Conservation (phyloP, 768 basidiomycete genomes). For the Tylopilus intermedius region DNA sequence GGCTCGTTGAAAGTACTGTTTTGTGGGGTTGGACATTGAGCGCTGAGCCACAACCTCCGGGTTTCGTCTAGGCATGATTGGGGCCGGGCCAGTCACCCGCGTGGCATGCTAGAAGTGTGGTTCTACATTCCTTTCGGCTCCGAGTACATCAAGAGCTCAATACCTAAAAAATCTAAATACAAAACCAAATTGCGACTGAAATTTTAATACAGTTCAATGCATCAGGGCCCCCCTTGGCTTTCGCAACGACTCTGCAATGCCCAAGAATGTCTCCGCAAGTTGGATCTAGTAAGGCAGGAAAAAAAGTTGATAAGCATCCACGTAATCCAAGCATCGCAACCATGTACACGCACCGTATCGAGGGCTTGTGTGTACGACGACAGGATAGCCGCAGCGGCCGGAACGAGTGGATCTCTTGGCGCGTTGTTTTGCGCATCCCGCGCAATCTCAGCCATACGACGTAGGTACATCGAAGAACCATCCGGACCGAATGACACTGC, state of each 20-base stretch:
- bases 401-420: slow-evolving; percentile 37
- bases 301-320: background rate
- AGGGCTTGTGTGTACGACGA: slow-evolving; percentile 50
- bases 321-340: no score
- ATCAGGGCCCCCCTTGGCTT: slow-evolving; percentile 52
- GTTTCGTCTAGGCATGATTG: no score
- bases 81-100: no score
- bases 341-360: slow-evolving; percentile 37
- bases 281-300: slow-evolving; percentile 35
- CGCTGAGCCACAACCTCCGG: no score
- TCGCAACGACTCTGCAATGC: slow-evolving; percentile 52
- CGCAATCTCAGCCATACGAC: slow-evolving; percentile 52
- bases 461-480: slow-evolving; percentile 25
- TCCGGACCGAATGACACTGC: slow-evolving; percentile 51
- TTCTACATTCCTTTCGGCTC: no score
- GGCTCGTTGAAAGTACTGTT: no score
- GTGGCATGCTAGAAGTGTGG: no score
- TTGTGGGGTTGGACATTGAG: no score
- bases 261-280: slow-evolving; percentile 54
- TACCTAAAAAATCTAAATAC: no score
- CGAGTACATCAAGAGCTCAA: no score
- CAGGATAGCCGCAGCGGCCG: slow-evolving; percentile 28
- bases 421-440: slow-evolving; percentile 41
- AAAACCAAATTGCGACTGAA: no score
- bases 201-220: slow-evolving; percentile 12